These are phyloP conservation scores for Pueraria montana DNA, from an alignment of 306 rosid genomes.

Conservation along the genomic window DNA sequence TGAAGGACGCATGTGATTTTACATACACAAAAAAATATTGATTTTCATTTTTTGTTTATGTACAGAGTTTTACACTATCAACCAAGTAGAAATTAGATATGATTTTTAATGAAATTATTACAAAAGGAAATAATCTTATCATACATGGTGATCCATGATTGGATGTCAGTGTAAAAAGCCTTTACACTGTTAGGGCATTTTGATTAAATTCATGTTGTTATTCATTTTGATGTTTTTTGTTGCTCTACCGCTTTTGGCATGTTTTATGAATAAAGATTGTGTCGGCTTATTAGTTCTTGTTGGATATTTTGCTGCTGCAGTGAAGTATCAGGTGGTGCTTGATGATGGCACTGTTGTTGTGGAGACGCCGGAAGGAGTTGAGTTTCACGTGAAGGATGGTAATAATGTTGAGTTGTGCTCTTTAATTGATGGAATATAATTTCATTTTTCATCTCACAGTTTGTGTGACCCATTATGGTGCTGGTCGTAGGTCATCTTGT, in stretches of 20 bases:
- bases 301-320: slow-evolving; percentile 51
- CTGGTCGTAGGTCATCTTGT: slow-evolving; percentile 63
- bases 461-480: slow-evolving; percentile 24
- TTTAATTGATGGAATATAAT: slow-evolving; percentile 17
- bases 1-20: not conserved
- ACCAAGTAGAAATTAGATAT: not conserved
- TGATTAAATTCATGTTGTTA: not conserved
- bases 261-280: slow-evolving; percentile 18
- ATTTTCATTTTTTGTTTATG: not conserved
- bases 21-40: not conserved
- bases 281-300: slow-evolving; percentile 26
- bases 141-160: not conserved
- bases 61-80: not conserved
- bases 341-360: slow-evolving; percentile 68
- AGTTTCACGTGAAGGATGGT: slow-evolving; percentile 77
- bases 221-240: slow-evolving; percentile 35
- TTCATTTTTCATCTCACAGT: slow-evolving; percentile 29
- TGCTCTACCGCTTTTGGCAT: not conserved
- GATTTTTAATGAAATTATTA: too few relatives aligned
- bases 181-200: not conserved
- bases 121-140: too few relatives aligned
- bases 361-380: slow-evolving; percentile 67
- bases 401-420: slow-evolving; percentile 28
- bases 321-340: slow-evolving; percentile 62
- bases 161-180: not conserved